Percentiles rank a stretch among this genome's conserved stretches.
These are phyloP conservation scores for Rosa multiflora DNA, from an alignment of 306 rosid species.

Conservation along the genomic window DNA sequence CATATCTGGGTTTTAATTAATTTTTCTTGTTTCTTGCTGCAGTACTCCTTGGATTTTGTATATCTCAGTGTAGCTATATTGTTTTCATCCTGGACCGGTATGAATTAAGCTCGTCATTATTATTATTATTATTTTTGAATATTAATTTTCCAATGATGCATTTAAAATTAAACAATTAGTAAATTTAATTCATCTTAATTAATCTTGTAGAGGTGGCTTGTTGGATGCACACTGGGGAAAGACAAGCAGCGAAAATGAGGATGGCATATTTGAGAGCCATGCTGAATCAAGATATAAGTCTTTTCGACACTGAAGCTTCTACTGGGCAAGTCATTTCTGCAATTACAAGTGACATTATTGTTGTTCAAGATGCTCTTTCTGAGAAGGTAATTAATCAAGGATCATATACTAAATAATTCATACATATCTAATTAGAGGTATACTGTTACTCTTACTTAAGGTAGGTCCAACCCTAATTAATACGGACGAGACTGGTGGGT, in stretches of 20 bases:
- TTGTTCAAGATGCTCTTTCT: conserved; percentile 94
- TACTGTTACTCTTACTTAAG: background rate
- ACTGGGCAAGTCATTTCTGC: conserved; percentile 93
- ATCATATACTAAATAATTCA: background rate
- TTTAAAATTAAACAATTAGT: background rate
- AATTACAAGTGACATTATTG: conserved; percentile 75
- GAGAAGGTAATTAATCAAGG: conserved; percentile 54
- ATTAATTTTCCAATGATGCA: background rate
- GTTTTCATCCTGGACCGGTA: conserved; percentile 97
- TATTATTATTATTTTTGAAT: background rate
- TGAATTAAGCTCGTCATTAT: conserved; percentile 1
- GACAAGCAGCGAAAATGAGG: conserved; percentile 96
- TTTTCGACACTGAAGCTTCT: conserved; percentile 88
- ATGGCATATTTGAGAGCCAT: conserved; percentile 88
- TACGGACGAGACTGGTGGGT: background rate
- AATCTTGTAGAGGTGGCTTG: conserved; percentile 83
- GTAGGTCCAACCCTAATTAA: conserved; percentile 1
- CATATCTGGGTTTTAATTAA: background rate
- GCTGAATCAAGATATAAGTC: conserved; percentile 87
- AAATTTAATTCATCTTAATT: background rate
- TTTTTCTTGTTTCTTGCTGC: conserved; percentile 33
- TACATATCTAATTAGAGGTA: background rate
- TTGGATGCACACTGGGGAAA: conserved; percentile 97
- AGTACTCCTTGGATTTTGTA: conserved; percentile 92
- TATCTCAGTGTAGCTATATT: conserved; percentile 80